These are phyloP conservation scores for Biancaea sappan DNA, from an alignment of 306 rosid genomes.

Conservation along the genomic window DNA sequence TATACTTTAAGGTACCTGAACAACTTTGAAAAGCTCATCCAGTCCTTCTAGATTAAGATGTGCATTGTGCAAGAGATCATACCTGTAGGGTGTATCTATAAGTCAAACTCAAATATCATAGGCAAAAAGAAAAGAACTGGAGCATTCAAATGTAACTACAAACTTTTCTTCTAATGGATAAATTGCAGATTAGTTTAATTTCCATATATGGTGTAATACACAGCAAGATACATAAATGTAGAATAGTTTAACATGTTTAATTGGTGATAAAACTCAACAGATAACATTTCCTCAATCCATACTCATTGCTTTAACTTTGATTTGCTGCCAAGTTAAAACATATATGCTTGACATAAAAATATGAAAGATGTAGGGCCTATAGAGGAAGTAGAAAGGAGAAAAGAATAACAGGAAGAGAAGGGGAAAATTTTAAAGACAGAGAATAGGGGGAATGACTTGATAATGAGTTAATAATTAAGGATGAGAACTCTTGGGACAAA, in stretches of 20 bases:
- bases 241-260: slow-evolving; percentile 4
- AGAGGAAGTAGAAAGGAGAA: background rate
- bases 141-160: slow-evolving; percentile 20
- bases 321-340: slow-evolving; percentile 11
- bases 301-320: slow-evolving; percentile 4
- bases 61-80: slow-evolving; percentile 95
- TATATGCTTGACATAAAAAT: slow-evolving; percentile 5
- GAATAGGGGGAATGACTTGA: background rate
- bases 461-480: background rate
- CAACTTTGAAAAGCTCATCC: slow-evolving; percentile 91
- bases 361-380: background rate
- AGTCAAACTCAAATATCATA: slow-evolving; percentile 35
- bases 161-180: slow-evolving; percentile 20
- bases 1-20: slow-evolving; percentile 68
- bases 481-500: background rate
- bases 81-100: slow-evolving; percentile 52
- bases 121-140: slow-evolving; percentile 17
- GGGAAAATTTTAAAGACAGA: no score
- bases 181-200: slow-evolving; percentile 11
- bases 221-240: background rate
- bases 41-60: slow-evolving; percentile 93
- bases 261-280: slow-evolving; percentile 9
- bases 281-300: background rate
- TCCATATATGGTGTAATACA: background rate
- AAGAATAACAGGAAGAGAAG: background rate